These are phyloP conservation scores for Candolleomyces eurysporus DNA, from an alignment of 768 basidiomycete genomes.

Conservation along the genomic window DNA sequence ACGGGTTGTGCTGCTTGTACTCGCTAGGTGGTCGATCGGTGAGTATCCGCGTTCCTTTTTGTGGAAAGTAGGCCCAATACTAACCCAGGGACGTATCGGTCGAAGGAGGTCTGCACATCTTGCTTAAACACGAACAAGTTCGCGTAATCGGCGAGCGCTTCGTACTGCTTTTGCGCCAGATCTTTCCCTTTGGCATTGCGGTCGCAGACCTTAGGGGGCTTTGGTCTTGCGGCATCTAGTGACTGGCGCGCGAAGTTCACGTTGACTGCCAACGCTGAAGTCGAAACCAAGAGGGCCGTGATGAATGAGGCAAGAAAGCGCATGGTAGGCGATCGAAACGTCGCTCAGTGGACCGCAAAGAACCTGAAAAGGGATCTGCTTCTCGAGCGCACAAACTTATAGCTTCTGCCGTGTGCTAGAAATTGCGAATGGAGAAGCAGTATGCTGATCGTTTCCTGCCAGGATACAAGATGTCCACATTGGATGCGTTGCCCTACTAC, in stretches of 20 bases:
- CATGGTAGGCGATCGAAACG: not conserved
- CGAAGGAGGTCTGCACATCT: not conserved
- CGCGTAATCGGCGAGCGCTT: not conserved
- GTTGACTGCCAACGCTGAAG: not conserved
- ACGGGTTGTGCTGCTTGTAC: slow-evolving; percentile 6
- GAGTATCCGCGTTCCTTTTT: too few relatives aligned
- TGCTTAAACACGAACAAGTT: not conserved
- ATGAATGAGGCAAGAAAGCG: not conserved
- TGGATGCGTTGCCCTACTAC: too few relatives aligned
- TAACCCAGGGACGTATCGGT: not conserved
- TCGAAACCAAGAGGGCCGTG: not conserved
- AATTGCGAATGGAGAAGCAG: too few relatives aligned
- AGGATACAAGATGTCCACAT: too few relatives aligned
- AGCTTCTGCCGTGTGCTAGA: too few relatives aligned
- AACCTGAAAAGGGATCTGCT: too few relatives aligned
- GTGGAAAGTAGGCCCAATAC: not conserved
- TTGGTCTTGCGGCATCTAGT: too few relatives aligned
- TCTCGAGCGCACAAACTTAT: too few relatives aligned
- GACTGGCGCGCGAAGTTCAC: not conserved
- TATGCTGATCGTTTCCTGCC: too few relatives aligned
- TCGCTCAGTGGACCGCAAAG: too few relatives aligned
- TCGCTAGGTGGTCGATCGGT: not conserved
- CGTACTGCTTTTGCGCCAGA: not conserved
- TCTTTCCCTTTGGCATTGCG: not conserved
- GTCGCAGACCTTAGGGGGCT: not conserved